Percentiles rank a stretch among this genome's conserved stretches.
Evolutionary conservation across 2,329 filamentous ascomycete genomes (phyloP).

Genomic region (Coniella lustricola): DNA sequence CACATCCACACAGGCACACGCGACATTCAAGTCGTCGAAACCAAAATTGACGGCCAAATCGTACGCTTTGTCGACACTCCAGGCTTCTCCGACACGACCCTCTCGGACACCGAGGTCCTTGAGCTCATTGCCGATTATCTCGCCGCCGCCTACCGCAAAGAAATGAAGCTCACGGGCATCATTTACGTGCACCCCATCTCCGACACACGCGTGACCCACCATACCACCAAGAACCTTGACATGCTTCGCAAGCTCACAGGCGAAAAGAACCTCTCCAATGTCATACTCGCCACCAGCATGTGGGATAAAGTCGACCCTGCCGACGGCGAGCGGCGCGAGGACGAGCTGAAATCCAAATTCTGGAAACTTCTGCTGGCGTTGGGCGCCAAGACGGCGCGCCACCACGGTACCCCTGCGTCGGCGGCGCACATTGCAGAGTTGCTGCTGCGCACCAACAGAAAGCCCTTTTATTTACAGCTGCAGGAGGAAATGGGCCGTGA

Average conservation of each 20-base stretch:
- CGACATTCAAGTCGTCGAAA: conserved; percentile 24
- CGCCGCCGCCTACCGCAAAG: conserved; percentile 23
- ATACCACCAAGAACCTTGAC: conserved; percentile 31
- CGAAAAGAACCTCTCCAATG: conserved; percentile 30
- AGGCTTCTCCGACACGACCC: conserved; percentile 38
- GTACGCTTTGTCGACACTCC: conserved; percentile 37
- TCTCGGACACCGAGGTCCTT: conserved; percentile 37
- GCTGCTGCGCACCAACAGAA: conserved; percentile 42
- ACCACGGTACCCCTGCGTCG: conserved; percentile 21
- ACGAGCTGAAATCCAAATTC: conserved; percentile 30
- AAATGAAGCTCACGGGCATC: conserved; percentile 33
- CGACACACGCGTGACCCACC: conserved; percentile 33
- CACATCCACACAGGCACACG: conserved; percentile 21
- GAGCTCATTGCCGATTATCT: conserved; percentile 34
- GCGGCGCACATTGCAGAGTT: conserved; percentile 18
- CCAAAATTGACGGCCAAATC: conserved; percentile 22
- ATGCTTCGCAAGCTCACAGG: conserved; percentile 40
- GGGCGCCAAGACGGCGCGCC: conserved; percentile 23
- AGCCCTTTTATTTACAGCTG: conserved; percentile 59
- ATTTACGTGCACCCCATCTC: conserved; percentile 40
- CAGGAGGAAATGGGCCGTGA: conserved; percentile 54
- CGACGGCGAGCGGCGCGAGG: conserved; percentile 22
- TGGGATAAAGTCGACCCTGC: conserved; percentile 31
- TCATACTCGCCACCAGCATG: conserved; percentile 36
- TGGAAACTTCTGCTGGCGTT: conserved; percentile 28